Conservation (phyloP, 352 stramenopile genomes). For the Thraustotheca clavata region DNA sequence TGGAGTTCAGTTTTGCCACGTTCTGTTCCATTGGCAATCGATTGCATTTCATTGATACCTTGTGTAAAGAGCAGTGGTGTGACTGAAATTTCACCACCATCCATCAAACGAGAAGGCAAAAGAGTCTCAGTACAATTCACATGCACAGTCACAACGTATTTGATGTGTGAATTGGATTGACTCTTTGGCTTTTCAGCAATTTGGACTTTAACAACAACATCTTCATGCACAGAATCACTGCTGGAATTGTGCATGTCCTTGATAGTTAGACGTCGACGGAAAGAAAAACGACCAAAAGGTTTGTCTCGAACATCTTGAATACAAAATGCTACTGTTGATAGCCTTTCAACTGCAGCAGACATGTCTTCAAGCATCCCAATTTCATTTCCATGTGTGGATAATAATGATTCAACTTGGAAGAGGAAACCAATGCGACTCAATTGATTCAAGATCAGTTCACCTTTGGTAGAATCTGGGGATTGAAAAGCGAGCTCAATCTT, state of each 20-base stretch:
- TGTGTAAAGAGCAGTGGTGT: slow-evolving; percentile 84
- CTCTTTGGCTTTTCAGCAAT: slow-evolving; percentile 47
- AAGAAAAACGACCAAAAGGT: slow-evolving; percentile 75
- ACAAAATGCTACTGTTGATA: slow-evolving; percentile 83
- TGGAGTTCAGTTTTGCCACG: slow-evolving; percentile 82
- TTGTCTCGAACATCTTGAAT: slow-evolving; percentile 82
- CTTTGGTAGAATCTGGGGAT: slow-evolving; percentile 57
- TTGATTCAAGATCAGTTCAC: slow-evolving; percentile 74
- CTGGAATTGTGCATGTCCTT: slow-evolving; percentile 30
- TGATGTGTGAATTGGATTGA: slow-evolving; percentile 50
- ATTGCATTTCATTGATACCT: slow-evolving; percentile 94
- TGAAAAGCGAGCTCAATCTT: slow-evolving; percentile 80
- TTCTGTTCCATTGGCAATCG: slow-evolving; percentile 88
- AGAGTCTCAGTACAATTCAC: slow-evolving; percentile 67
- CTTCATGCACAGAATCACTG: slow-evolving; percentile 55
- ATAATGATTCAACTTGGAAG: slow-evolving; percentile 89
- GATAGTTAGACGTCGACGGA: slow-evolving; percentile 56
- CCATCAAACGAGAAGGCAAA: slow-evolving; percentile 54
- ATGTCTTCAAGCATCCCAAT: slow-evolving; percentile 94
- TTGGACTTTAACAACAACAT: slow-evolving; percentile 66
- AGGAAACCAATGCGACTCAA: slow-evolving; percentile 77
- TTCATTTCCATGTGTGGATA: slow-evolving; percentile 94
- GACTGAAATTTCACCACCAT: slow-evolving; percentile 67
- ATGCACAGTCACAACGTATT: slow-evolving; percentile 81
- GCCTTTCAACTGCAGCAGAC: slow-evolving; percentile 60